phyloP scores from a whole-genome alignment of 1,284 basidiomycete species.

The Leccinum variabile region DNA sequence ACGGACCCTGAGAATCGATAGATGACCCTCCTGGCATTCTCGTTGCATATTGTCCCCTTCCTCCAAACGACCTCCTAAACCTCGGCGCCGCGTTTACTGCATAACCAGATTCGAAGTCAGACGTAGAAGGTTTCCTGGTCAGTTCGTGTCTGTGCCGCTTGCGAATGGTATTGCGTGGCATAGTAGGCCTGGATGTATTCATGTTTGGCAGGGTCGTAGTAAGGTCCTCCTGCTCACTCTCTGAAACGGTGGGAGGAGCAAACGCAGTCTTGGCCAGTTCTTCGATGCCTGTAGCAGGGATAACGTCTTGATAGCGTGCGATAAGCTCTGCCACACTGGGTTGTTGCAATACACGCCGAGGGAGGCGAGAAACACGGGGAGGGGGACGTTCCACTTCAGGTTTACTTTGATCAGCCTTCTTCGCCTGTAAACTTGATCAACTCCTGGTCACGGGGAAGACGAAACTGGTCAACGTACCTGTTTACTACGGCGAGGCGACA shows the following conservation, averaged over 20 bases:
- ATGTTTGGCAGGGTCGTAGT: conserved; percentile 29
- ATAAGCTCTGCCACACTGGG: conserved; percentile 84
- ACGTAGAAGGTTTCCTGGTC: conserved; percentile 60
- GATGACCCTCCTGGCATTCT: conserved; percentile 46
- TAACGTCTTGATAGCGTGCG: conserved; percentile 75
- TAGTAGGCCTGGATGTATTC: conserved; percentile 31
- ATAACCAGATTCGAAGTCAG: conserved; percentile 87
- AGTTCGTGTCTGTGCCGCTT: conserved; percentile 50
- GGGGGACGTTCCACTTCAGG: conserved; percentile 19
- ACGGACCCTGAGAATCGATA: conserved; percentile 58
- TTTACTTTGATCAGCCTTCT: conserved; percentile 25
- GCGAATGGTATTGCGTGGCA: conserved; percentile 41
- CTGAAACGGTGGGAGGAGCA: conserved; percentile 55
- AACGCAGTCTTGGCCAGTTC: conserved; percentile 70
- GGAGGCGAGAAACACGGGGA: conserved; percentile 61
- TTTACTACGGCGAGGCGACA: conserved; percentile 23
- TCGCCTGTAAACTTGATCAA: conserved; percentile 15
- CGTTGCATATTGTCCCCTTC: conserved; percentile 48
- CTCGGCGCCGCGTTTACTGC: conserved; percentile 83
- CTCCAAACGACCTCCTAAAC: conserved; percentile 42
- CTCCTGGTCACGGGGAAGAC: not conserved
- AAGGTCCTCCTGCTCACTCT: conserved; percentile 68
- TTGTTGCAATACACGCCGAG: conserved; percentile 58
- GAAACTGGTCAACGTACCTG: conserved; percentile 27
- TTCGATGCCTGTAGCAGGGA: conserved; percentile 69